These are phyloP conservation scores for Handroanthus guayacan DNA, from an alignment of 257 asterid species.

Conservation along the genomic window DNA sequence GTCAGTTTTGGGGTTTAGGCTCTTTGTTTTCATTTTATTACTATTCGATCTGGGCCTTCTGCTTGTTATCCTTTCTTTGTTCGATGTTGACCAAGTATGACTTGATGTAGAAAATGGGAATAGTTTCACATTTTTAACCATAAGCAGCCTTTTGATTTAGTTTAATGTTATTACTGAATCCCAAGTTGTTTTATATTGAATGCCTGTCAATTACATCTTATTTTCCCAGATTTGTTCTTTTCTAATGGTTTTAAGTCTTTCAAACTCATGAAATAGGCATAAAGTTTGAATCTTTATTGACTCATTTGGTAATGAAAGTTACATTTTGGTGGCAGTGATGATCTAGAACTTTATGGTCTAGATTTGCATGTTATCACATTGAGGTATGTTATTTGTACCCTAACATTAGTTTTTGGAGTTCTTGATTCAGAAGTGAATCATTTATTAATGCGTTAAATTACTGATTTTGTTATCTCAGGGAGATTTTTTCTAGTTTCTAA, in stretches of 20 bases:
- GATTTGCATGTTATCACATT: slow-evolving; percentile 28
- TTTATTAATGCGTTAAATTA: slow-evolving; percentile 17
- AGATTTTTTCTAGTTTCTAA: slow-evolving; percentile 15
- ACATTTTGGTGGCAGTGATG: slow-evolving; percentile 31
- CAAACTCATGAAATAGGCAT: slow-evolving; percentile 15
- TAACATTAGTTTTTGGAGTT: neutral
- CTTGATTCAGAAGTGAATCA: neutral
- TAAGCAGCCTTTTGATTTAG: slow-evolving; percentile 10
- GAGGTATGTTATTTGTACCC: slow-evolving; percentile 19
- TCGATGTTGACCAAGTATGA: slow-evolving; percentile 44
- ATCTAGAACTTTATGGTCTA: slow-evolving; percentile 20
- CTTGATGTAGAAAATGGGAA: slow-evolving; percentile 33
- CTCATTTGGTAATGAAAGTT: slow-evolving; percentile 8
- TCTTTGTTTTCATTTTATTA: neutral
- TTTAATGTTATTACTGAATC: slow-evolving; percentile 31
- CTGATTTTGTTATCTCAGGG: slow-evolving; percentile 19
- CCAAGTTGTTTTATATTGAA: neutral
- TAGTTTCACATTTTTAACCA: slow-evolving; percentile 2
- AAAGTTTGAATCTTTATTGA: neutral
- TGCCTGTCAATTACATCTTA: neutral
- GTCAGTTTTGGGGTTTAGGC: slow-evolving; percentile 8
- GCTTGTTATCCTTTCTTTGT: slow-evolving; percentile 19
- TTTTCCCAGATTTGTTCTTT: neutral
- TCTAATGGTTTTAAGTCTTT: neutral
- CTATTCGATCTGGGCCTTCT: slow-evolving; percentile 37